These are phyloP conservation scores for Trichoderma sp. DNA, from an alignment of 2,329 filamentous ascomycete species.

Conservation along the genomic window DNA sequence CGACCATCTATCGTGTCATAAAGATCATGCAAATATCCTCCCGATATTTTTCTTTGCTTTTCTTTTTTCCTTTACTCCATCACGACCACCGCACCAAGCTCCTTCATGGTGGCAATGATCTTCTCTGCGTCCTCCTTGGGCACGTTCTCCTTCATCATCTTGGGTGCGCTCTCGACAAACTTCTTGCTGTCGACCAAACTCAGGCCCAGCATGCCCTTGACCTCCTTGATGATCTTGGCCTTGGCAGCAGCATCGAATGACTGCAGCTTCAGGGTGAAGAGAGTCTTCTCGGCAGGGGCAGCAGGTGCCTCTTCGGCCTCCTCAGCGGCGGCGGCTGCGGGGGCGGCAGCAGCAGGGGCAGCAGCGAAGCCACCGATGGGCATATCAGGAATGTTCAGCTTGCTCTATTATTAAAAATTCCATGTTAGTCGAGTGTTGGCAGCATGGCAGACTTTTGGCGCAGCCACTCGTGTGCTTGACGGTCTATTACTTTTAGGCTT, in stretches of 20 bases:
- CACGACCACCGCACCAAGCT: constrained; percentile 77
- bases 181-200: constrained; percentile 99
- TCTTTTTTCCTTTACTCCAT: constrained; percentile 69
- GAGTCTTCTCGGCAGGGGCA: constrained; percentile 88
- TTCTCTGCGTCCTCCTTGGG: constrained; percentile 99
- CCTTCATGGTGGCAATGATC: constrained; percentile 94
- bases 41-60: not conserved
- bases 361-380: constrained; percentile 88
- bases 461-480: constrained; percentile 25
- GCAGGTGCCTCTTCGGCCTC: constrained; percentile 87
- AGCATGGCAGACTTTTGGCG: not conserved
- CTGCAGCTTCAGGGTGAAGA: constrained; percentile 94
- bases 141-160: constrained; percentile 98
- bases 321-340: constrained; percentile 63
- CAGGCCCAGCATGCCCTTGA: constrained; percentile 92
- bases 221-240: constrained; percentile 99
- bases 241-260: constrained; percentile 85
- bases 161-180: constrained; percentile 97
- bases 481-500: constrained; percentile 73
- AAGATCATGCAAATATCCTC: constrained; percentile 19
- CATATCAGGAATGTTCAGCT: constrained; percentile 96
- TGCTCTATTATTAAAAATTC: constrained; percentile 55
- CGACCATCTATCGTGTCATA: constrained; percentile 34
- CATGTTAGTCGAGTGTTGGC: not conserved
- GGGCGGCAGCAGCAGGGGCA: constrained; percentile 55